phyloP scores from a whole-genome alignment of 768 basidiomycete species.

The Butyriboletus loyo region DNA sequence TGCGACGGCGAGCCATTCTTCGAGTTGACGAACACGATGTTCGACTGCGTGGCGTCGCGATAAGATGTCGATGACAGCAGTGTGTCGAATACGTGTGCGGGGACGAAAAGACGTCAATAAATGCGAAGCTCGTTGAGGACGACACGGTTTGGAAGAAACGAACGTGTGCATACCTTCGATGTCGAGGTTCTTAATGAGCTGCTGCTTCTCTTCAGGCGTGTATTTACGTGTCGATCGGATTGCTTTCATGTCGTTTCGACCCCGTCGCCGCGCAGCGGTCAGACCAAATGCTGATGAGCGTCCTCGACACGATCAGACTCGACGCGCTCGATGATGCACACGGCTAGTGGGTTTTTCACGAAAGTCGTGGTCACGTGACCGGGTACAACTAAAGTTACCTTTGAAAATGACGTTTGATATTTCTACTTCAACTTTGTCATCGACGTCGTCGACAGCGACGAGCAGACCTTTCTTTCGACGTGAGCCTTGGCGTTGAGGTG shows the following conservation, averaged over 20 bases:
- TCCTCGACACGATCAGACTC: no score
- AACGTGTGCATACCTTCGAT: constrained; percentile 58
- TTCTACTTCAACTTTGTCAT: background rate
- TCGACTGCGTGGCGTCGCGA: constrained; percentile 45
- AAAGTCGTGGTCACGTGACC: constrained; percentile 7
- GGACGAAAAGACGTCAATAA: no score
- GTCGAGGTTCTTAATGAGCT: constrained; percentile 73
- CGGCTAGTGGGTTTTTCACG: background rate
- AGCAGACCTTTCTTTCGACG: background rate
- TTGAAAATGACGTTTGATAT: background rate
- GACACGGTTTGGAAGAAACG: background rate
- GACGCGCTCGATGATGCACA: background rate
- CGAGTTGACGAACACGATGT: constrained; percentile 70
- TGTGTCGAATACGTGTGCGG: no score
- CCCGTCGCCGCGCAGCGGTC: background rate
- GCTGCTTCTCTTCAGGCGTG: constrained; percentile 68
- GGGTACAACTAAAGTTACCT: no score
- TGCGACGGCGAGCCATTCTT: constrained; percentile 69
- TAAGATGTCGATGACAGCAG: background rate
- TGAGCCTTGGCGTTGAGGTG: background rate
- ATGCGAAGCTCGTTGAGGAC: background rate
- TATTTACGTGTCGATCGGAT: constrained; percentile 34
- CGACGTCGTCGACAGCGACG: background rate
- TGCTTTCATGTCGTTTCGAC: constrained; percentile 17
- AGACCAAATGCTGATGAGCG: background rate